Base-by-base conservation (phyloP, 1,139 yeast genomes). In the Candida neerlandica region DNA sequence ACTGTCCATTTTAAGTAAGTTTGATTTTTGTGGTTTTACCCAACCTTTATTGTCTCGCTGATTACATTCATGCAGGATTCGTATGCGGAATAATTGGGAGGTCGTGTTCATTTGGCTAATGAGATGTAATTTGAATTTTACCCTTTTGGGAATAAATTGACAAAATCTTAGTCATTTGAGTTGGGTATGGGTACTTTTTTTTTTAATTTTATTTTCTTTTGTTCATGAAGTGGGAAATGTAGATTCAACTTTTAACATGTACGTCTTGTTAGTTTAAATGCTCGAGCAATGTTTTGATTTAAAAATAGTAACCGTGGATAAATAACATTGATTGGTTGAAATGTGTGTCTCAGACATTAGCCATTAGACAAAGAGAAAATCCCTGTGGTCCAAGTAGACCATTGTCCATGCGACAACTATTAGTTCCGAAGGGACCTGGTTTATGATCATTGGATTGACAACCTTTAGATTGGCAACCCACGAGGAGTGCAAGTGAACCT, bases 91-190 rank as follows among this genome's bases (percentile, higher is more conserved):
- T 12, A 10, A 3, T 10, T 11, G 16, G 15, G 41, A 11, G 29
- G 41, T 37, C 41, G 41, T 37, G 41, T 21, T 6, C 14, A 7
- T 5, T 2, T 21, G 41, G 9, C 29, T 21, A 37, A 37, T 35
- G 41, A 37, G 41, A 19, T 37, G 41, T 16, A 37, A 37, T 6
- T 12, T 37, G 41, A 37, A 37, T 37, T 37, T 37, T 11, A 37
- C 41, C 29, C 41, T 21, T 37, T 37, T 37, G 30, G 41, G 41
- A 37, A 37, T n/a, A 37, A 21, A 21, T 37, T n/a, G 23, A 18
- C n/a, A 19, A 18, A 7, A 19, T 10, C 14, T 16, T 35, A 23
- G 27, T 23, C 27, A 23, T 23, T 2, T 30, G 5, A 1, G 34
- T 30, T n/a, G 34, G 34, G n/a, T n/a, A n/a, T 30, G 34, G 34